Base-by-base conservation (phyloP, 176 grass and related monocot species). In the Carex myosuroides region DNA sequence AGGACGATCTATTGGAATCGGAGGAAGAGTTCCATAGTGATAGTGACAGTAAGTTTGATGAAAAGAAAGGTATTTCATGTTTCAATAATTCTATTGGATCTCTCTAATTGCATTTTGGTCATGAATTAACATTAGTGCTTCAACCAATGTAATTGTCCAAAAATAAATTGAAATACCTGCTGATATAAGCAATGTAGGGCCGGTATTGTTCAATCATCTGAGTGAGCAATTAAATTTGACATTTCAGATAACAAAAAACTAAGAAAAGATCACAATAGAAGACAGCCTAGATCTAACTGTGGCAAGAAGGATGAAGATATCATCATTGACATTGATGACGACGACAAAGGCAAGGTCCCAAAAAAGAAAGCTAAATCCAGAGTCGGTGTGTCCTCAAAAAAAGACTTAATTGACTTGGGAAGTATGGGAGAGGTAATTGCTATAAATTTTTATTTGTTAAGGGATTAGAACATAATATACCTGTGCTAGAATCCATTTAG, bases 1-100 rank as follows among this genome's bases (percentile, higher is more conserved):
- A 98, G 96, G 93, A 93, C 59, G 75, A 92, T 66, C 29, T 87
- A 74, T 86, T 85, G 16, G 89, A 90, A 85, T 87, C 88, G 17
- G 86, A 90, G 52, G 59, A 73, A 11, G 55, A 79, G 56, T 46
- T 62, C 5, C 5, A 39, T 39, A 39, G 37, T 50, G 46, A 10
- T 50, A 50, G 46, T 64, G 72, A 52, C 57, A 85, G 72, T 29
- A 63, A 63, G 3, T 77, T 60, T 78, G 84, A 83, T 24, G 30
- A 29, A 78, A 79, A 83, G 13, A 56, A 60, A 55, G 39, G 33
- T 79, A 83, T 67, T 30, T 35, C 33, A 39, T 59, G 74, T 53
- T 44, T 35, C 32, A 66, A 5, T 72, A 64, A 59, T 54, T 11
- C 65, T 16, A 82, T 65, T 52, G 37, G 7, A 13, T 67, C 6